Evolutionary conservation across 371 early-diverging fungal genomes (phyloP), one percentile per base, ranked within the genome.

Genomic region (Mortierella sp.): DNA sequence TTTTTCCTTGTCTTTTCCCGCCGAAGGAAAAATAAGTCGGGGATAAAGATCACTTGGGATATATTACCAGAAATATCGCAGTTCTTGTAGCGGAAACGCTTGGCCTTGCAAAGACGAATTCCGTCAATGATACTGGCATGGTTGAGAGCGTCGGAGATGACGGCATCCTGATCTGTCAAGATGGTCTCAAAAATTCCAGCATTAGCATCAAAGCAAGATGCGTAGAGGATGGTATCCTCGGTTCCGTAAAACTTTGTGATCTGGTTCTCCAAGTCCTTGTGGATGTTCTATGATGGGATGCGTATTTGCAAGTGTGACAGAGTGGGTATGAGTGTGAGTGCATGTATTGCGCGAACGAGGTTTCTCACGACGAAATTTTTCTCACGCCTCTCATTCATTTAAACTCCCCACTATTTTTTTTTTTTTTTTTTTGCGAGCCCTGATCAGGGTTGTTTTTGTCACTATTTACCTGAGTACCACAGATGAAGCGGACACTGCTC

Each of bases 91-190:
- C 90, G 84, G 79, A 88, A 90, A 22, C 90, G 73, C 78, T 85
- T 83, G 12, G 91, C 91, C 68, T 91, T 91, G 79, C 88, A 88
- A 62, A 91, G 87, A 24, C 90, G 84, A 62, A 91, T 87, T 26
- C 91, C 91, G 60, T 91, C 91, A 65, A 91, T 91, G 58, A 91
- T 91, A 67, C 89, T 88, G 40, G 91, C 90, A 62, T 91, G 91
- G 80, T 91, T 91, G 12, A 90, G 75, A 43, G 88, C 78, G 68
- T 91, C 91, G 49, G 88, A 87, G 68, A 91, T 88, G n/a, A 91
- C 81, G 3, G 90, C 90, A 61, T 91, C 91, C 58, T 91, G 64
- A n/a, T 83, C 85, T 6, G 84, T 88, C 43, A 91, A 72, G 62
- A 91, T 79, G 30, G 88, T 87, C 75, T 91, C 91, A 62, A 91